Evolutionary conservation across 176 grass and related monocot species (phyloP).

Genomic region (Zoysia pacifica): DNA sequence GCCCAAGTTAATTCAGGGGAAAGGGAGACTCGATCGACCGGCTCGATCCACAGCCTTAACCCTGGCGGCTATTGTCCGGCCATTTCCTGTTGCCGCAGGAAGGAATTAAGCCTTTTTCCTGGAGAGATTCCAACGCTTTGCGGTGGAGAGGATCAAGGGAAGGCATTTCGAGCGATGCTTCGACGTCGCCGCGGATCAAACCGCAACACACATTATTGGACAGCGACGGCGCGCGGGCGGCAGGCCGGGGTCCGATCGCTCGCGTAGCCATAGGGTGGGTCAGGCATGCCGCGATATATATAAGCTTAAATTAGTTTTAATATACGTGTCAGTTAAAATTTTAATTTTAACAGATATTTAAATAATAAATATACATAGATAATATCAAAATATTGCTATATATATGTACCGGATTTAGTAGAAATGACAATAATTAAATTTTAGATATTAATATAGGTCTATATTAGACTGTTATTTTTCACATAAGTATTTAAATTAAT

Average conservation of each 20-base stretch:
- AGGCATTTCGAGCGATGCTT: not conserved
- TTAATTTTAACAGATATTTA: no score
- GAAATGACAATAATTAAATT: no score
- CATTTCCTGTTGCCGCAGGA: not conserved
- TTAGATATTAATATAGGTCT: no score
- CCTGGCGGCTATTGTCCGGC: not conserved
- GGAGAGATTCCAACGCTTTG: not conserved
- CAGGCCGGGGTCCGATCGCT: not conserved
- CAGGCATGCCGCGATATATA: no score
- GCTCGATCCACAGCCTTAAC: not conserved
- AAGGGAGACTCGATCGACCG: not conserved
- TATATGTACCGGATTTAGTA: no score
- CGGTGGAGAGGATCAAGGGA: not conserved
- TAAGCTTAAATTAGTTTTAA: no score
- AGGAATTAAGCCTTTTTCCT: not conserved
- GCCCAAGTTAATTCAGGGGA: not conserved
- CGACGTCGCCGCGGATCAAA: not conserved
- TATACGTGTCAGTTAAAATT: no score
- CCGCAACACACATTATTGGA: slow-evolving; percentile 12
- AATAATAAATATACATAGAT: no score
- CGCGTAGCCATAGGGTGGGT: no score
- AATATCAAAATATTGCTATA: no score
- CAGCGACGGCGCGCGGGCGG: not conserved
- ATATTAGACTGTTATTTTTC: no score
- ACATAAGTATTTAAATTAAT: no score